Base-by-base conservation (phyloP, 2,329 filamentous ascomycete genomes). In the Thelonectria blattea region DNA sequence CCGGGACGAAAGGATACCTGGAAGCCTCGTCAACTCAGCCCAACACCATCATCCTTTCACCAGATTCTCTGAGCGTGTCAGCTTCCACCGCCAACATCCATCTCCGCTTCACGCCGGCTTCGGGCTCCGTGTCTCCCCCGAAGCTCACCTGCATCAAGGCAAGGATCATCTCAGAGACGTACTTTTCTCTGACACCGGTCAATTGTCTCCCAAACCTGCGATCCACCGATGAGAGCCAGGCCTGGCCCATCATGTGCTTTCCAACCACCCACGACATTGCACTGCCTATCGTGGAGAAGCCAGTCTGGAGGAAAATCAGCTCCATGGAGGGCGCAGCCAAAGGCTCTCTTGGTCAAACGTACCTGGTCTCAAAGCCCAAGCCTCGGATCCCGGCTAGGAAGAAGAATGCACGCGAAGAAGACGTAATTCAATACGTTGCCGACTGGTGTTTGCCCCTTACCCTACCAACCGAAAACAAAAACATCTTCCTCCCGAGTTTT, bases 101-200 rank as follows among this genome's bases (percentile, higher is more conserved):
- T 10, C 55, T 69, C 0, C 64, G 68, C 17, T 69, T 68, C 34
- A 64, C 52, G 42, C 64, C 67, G 1, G 58, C 61, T 6, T 60
- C 63, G 3, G 52, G 57, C 9, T 64, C 63, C 12, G 8, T 9
- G 3, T 12, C 32, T 37, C 32, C 20, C 10, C 30, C 12, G 52
- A 27, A 32, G 27, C 17, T 46, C 12, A 22, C 42, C 3, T 24
- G 20, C 4, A 46, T 22, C 17, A 46, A 46, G 12, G 42, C 42
- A 18, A 46, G 7, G 4, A 14, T 46, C 3, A 46, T 18, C 9
- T 17, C 42, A 10, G 42, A 46, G 2, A 46, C 42, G 3, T 46
- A 46, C 22, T 46, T 24, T 15, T 46, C 42, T 18, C 17, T 24
- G 11, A 4, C 12, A 4, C 20, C 42, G 3, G 22, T 46, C 20